Conservation (phyloP, 495 filamentous ascomycete genomes). For the Podospora pseudopauciseta region DNA sequence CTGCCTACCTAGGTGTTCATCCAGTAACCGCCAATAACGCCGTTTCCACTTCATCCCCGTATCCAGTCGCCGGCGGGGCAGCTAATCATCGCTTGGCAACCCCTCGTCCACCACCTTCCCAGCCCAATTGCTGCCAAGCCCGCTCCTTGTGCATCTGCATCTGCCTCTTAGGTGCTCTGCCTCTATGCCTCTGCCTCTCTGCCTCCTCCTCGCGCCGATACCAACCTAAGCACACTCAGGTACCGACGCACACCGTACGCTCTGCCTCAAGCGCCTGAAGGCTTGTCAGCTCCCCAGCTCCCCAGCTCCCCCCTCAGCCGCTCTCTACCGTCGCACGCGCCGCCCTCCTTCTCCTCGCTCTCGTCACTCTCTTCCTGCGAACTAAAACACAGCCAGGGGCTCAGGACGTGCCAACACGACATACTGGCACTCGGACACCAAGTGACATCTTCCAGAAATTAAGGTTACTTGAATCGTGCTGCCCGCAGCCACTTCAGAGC, state of each 20-base stretch:
- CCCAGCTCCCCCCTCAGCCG: conserved; percentile 20
- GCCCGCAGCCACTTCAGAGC: background rate
- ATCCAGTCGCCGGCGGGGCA: conserved; percentile 15
- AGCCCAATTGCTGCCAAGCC: conserved; percentile 33
- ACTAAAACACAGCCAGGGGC: conserved; percentile 19
- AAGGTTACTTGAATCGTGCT: conserved; percentile 12
- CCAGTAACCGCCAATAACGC: background rate
- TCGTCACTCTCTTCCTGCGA: conserved; percentile 3
- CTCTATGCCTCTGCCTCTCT: background rate
- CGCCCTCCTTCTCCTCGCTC: conserved; percentile 16
- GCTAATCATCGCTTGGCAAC: background rate
- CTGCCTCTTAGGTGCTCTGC: background rate
- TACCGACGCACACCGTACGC: conserved; percentile 2
- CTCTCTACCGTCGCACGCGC: conserved; percentile 18
- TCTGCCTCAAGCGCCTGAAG: conserved; percentile 9
- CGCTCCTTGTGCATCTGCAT: conserved; percentile 9
- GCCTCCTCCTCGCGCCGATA: conserved; percentile 20
- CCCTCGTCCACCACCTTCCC: conserved; percentile 13
- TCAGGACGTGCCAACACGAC: conserved; percentile 12
- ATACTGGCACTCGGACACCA: background rate
- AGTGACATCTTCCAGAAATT: conserved; percentile 1
- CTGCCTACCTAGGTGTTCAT: background rate
- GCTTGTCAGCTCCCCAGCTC: background rate
- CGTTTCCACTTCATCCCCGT: background rate
- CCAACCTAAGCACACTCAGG: conserved; percentile 6